Evolutionary conservation across 345 rosid species (phyloP), one percentile per base, ranked within the genome.

Genomic region (Nasturtium officinale): DNA sequence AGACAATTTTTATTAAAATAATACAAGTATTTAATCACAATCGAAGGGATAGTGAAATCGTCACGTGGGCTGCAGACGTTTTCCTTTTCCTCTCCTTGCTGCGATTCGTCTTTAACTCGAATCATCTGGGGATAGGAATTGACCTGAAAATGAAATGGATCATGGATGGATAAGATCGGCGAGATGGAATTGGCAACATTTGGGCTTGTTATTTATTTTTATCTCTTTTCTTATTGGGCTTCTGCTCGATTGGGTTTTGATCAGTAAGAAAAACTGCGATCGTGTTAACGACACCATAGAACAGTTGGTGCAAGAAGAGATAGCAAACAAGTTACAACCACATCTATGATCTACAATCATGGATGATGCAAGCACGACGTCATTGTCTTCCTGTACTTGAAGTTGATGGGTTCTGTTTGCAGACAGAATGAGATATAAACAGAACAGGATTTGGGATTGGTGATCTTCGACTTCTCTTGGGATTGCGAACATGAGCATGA

Each of bases 1-100:
- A 28, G 53, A 67, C 78, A 74, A 59, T n/a, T n/a, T n/a, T n/a
- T 48, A 9, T 15, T 40, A 7, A 18, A 37, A 12, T 11, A 25
- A 28, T 7, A 54, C 5, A 32, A n/a, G 17, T n/a, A 9, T 12
- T 17, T 11, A 16, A 25, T 28, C 20, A 57, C 32, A 45, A 10
- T 26, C 8, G 1, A 58, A 55, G 43, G 35, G 29, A 23, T 21
- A 32, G 10, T 33, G 51, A 37, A 50, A 48, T n/a, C 20, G 20
- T 60, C 67, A 75, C 48, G 17, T 59, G 61, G 30, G 12, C 4
- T 55, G 65, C 42, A 51, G 33, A 29, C 17, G 17, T 7, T 48
- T 37, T 20, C 23, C 11, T 11, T 3, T 18, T 40, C 5, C 6
- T 37, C 10, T 40, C 7, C 7, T 2, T 13, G 7, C 43, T 37